Conservation (phyloP, 139 green algal genomes). For the Chlorella sorokiniana region DNA sequence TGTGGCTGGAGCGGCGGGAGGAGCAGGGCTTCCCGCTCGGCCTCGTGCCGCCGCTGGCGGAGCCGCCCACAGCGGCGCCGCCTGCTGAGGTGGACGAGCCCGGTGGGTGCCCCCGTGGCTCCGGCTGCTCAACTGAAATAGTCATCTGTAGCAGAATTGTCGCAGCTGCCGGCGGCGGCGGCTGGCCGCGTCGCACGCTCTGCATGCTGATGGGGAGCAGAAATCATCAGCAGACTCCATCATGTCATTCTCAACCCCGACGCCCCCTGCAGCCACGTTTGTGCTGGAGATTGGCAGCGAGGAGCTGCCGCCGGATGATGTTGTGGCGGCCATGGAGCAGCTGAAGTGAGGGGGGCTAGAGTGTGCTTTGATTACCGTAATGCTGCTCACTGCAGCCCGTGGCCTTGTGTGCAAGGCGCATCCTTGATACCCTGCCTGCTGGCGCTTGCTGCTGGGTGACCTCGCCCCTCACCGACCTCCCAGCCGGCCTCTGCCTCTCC, state of each 20-base stretch:
- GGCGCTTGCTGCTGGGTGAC: not conserved
- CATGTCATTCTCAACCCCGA: no score
- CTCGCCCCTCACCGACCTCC: not conserved
- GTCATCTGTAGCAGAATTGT: no score
- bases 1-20: slow-evolving; percentile 90
- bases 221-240: no score
- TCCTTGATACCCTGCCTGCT: not conserved
- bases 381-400: no score
- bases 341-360: slow-evolving; percentile 62
- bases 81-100: not conserved
- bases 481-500: not conserved
- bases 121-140: not conserved
- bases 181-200: no score
- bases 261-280: slow-evolving; percentile 57
- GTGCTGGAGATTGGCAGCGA: slow-evolving; percentile 97
- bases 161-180: no score
- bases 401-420: no score
- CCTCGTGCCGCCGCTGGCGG: slow-evolving; percentile 31
- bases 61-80: not conserved
- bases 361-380: no score
- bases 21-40: slow-evolving; percentile 92
- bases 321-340: slow-evolving; percentile 76
- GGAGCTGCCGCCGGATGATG: slow-evolving; percentile 95
- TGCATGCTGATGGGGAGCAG: no score
- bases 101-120: not conserved